Conservation (phyloP, 192 early-diverging fungal genomes). For the Rhizophagus clarus region DNA sequence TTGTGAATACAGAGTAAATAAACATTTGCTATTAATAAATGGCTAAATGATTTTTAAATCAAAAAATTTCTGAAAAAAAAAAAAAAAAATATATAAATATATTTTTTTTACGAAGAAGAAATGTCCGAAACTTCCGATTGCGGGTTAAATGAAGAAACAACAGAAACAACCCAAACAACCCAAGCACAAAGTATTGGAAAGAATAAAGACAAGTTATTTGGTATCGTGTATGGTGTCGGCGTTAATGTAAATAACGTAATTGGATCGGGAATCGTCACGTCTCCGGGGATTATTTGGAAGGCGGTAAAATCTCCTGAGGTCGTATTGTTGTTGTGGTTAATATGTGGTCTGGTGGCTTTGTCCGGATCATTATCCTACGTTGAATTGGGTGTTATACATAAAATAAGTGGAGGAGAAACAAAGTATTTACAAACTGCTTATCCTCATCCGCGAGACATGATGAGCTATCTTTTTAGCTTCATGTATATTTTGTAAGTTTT, state of each 20-base stretch:
- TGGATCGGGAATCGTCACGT: not conserved
- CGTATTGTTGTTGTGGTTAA: not conserved
- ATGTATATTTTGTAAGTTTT: not conserved
- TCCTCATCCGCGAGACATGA: not conserved
- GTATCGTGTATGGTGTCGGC: not conserved
- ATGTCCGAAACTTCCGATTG: too few relatives aligned
- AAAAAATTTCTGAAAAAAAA: too few relatives aligned
- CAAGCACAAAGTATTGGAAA: too few relatives aligned
- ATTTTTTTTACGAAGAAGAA: too few relatives aligned
- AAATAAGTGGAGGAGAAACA: not conserved
- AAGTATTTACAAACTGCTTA: not conserved
- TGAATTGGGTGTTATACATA: not conserved
- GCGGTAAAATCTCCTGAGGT: not conserved
- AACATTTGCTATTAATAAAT: too few relatives aligned
- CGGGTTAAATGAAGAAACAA: too few relatives aligned
- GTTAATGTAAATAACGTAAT: not conserved
- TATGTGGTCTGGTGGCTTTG: not conserved
- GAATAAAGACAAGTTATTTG: not conserved
- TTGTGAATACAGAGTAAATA: too few relatives aligned
- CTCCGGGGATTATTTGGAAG: not conserved
- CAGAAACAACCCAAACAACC: too few relatives aligned
- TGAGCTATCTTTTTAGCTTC: not conserved
- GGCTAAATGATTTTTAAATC: too few relatives aligned
- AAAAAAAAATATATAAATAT: too few relatives aligned
- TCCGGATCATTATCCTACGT: not conserved